phyloP scores from a whole-genome alignment of 1,139 yeast genomes.

The Arxiozyma slooffiae region DNA sequence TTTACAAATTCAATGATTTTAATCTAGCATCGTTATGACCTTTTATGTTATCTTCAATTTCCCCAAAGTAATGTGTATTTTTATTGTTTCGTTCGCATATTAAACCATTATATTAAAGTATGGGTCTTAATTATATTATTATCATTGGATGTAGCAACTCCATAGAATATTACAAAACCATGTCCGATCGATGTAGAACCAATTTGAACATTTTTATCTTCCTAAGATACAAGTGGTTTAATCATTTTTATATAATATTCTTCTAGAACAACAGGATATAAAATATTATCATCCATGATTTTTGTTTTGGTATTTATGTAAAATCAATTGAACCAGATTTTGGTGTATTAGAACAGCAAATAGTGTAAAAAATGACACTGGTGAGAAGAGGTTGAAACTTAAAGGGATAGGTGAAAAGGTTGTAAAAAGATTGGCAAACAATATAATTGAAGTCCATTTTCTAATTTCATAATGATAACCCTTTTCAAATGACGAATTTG shows the following conservation, averaged over 20 bases:
- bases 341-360: constrained; percentile 35
- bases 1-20: constrained; percentile 3
- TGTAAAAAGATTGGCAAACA: constrained; percentile 39
- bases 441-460: constrained; percentile 52
- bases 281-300: constrained; percentile 48
- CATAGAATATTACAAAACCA: constrained; percentile 33
- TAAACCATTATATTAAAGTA: constrained; percentile 19
- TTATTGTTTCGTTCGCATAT: constrained; percentile 21
- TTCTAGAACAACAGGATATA: constrained; percentile 51
- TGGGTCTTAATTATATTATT: constrained; percentile 24
- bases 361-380: constrained; percentile 37
- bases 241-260: constrained; percentile 60
- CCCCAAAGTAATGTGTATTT: constrained; percentile 18
- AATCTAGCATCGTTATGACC: constrained; percentile 11
- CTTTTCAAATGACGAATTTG: constrained; percentile 9
- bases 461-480: constrained; percentile 41
- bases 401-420: constrained; percentile 51
- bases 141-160: constrained; percentile 31
- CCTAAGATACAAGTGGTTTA: constrained; percentile 47
- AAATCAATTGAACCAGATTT: constrained; percentile 34
- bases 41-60: background rate
- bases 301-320: constrained; percentile 41
- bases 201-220: constrained; percentile 52
- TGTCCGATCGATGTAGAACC: constrained; percentile 44
- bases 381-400: constrained; percentile 33